Conservation (phyloP, 2,329 filamentous ascomycete genomes). For the Thielaviopsis musarum region DNA sequence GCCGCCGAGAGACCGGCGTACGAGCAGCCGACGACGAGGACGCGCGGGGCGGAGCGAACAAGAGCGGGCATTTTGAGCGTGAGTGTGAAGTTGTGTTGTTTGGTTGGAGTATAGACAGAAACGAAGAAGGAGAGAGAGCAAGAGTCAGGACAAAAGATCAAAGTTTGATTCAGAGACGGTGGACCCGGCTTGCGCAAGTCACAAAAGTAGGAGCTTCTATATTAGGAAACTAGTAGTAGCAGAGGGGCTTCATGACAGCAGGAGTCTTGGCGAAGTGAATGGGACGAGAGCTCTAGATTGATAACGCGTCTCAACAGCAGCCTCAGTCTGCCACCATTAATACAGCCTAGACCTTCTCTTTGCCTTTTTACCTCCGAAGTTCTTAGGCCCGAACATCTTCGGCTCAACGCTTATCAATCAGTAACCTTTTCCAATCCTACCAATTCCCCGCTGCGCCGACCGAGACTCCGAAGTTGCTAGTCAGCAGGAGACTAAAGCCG, state of each 20-base stretch:
- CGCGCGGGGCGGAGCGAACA: constrained; percentile 22
- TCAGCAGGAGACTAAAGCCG: not conserved
- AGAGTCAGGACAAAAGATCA: not conserved
- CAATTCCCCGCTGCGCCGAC: not conserved
- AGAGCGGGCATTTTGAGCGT: constrained; percentile 17
- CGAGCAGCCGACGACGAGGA: constrained; percentile 54
- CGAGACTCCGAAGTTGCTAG: not conserved
- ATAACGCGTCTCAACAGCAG: not conserved
- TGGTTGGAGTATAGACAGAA: not conserved
- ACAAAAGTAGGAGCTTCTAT: not conserved
- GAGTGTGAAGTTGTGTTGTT: not conserved
- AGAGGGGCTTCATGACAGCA: not conserved
- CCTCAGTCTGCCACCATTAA: not conserved
- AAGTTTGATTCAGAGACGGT: not conserved
- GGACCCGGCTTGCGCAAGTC: not conserved
- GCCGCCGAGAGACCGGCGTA: constrained; percentile 54
- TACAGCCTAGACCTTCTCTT: too few relatives aligned
- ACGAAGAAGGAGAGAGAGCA: not conserved
- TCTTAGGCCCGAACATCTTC: not conserved
- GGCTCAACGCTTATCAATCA: not conserved
- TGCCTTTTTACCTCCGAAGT: not conserved
- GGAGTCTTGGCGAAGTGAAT: not conserved
- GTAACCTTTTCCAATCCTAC: not conserved
- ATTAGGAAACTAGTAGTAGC: not conserved
- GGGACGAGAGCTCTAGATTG: not conserved